Base-by-base conservation (phyloP, 1,284 basidiomycete species). In the Pterula multifida region DNA sequence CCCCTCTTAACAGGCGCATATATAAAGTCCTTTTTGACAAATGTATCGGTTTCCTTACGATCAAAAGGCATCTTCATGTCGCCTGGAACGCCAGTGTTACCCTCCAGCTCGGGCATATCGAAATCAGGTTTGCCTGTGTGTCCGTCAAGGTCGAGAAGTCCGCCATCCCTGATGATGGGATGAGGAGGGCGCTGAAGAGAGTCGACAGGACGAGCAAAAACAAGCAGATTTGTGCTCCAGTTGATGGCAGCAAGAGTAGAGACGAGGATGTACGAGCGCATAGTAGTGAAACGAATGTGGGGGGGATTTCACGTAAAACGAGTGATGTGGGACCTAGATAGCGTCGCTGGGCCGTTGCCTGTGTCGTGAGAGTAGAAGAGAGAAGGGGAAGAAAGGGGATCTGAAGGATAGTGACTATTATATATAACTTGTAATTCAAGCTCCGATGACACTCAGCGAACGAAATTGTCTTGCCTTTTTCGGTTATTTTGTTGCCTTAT, bases 241-340 rank as follows among this genome's bases (percentile, higher is more conserved):
- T 6, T 32, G n/a, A n/a, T n/a, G n/a, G 39, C 39, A 42, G 39
- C 39, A 17, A 42, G 39, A 42, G 39, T 42, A 17, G 9, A 6
- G 19, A 42, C 9, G 39, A 42, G 39, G 17, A 42, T 42, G 39
- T 9, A 42, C 39, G 39, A 42, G 39, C 39, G 39, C 39, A 42
- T 42, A 17, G 19, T 42, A 42, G 39, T 9, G 6, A 17, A 42
- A 42, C 13, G 39, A 42, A 19, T 42, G 39, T 42, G 39, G 21
- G 9, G 19, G 11, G n/a, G 32, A n/a, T 35, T 22, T 42, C 13
- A 32, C 28, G 28, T 6, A 17, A 42, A 42, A 42, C 21, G 39
- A 42, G 39, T 22, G 39, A 17, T 17, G 4, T 6, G 39, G 9
- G 17, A 17, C 4, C 39, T 19, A 9, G 6, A 17, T 42, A 42